Base-by-base conservation (phyloP, 164 flowering plant genomes). In the Berberis thunbergii region DNA sequence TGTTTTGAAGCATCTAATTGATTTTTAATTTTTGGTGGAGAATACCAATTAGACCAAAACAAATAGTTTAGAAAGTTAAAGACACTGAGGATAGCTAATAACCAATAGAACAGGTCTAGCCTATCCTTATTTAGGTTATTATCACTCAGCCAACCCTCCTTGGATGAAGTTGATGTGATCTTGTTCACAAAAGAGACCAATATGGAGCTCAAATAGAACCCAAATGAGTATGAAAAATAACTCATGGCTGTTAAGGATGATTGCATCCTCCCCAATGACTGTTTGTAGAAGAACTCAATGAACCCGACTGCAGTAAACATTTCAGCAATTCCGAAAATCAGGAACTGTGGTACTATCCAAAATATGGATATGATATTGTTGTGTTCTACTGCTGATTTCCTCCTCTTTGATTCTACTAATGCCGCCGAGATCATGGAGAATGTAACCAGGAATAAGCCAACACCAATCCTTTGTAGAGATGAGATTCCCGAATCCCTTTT, bases 401-500 rank as follows among this genome's bases (percentile, higher is more conserved):
- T 74, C 60, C 93, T 80, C 74, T 82, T 83, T 59, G 68, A 76
- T 76, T 91, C 96, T 3, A 86, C 74, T 11, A 84, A 13, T 0
- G 95, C 97, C 5, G 95, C 95, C n/a, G 87, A 64, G 10, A 86
- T 89, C 95, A 91, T 91, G 8, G 97, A 88, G 67, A 86, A 83
- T 0, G 96, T 84, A 0, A 78, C 89, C 1, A 78, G 44, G 55
- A 88, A 84, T 13, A 91, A 91, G 4, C 97, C 97, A 0, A 68
- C 54, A 1, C 96, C 97, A 0, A 91, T 69, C 38, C 97, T 72
- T 57, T 83, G 88, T 4, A 89, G 67, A 45, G 89, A 84, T 3
- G 89, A 61, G 53, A 90, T 85, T 10, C 97, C 95, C 0, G 92
- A 80, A 40, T 80, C 81, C 10, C 53, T 78, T 12, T 81, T 75